Conservation (phyloP, 768 basidiomycete species). For the Fomitopsis pulvina region DNA sequence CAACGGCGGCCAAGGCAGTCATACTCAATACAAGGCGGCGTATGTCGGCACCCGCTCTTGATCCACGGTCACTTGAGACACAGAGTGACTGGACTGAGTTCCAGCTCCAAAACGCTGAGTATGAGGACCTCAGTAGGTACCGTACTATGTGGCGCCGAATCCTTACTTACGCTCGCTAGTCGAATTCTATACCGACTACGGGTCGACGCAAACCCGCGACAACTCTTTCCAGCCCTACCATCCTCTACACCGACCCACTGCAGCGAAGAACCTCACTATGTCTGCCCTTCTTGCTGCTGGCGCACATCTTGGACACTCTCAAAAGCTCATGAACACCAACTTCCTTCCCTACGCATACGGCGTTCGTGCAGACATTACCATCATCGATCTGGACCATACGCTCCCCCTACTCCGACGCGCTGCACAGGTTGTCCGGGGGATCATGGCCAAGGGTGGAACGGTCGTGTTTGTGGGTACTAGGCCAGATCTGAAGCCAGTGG, state of each 20-base stretch:
- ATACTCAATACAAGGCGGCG: not conserved
- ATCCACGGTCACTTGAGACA: conserved; percentile 32
- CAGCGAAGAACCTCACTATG: conserved; percentile 61
- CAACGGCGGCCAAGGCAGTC: not conserved
- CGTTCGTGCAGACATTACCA: conserved; percentile 77
- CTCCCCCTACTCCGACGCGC: conserved; percentile 88
- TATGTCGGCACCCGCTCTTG: conserved; percentile 6
- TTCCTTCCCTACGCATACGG: conserved; percentile 93
- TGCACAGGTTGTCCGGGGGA: conserved; percentile 76
- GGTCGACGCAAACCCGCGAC: conserved; percentile 67
- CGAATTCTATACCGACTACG: conserved; percentile 57
- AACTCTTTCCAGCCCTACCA: conserved; percentile 74
- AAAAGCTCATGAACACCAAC: conserved; percentile 79
- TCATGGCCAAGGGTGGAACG: conserved; percentile 75
- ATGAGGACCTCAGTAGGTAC: conserved; percentile 46
- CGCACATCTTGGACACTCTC: conserved; percentile 89
- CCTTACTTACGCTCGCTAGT: conserved; percentile 32
- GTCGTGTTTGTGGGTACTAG: conserved; percentile 90
- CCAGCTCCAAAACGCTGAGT: conserved; percentile 51
- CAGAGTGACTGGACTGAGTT: conserved; percentile 59
- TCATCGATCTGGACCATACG: conserved; percentile 94
- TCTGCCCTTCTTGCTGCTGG: conserved; percentile 90
- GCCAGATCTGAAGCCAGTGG: conserved; percentile 65
- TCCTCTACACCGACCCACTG: conserved; percentile 51
- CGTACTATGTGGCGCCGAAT: conserved; percentile 10